Evolutionary conservation across 2,329 filamentous ascomycete genomes (phyloP).

Genomic region (Biscogniauxia sp.): DNA sequence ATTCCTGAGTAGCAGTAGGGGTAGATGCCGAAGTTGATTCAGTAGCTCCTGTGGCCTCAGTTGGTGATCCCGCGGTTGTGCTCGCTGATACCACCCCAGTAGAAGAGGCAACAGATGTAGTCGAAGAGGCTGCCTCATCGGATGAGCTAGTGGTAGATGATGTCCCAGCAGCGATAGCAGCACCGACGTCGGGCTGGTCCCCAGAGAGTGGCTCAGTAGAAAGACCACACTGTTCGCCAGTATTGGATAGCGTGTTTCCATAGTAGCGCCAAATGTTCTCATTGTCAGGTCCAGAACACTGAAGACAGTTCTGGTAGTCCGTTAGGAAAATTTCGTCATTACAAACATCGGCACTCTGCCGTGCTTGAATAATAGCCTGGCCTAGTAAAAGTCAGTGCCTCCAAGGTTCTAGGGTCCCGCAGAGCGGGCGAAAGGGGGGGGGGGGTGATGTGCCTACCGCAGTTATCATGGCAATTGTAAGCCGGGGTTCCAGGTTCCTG

Average conservation of each 20-base stretch:
- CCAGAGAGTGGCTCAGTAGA: slow-evolving; percentile 20
- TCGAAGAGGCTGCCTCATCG: slow-evolving; percentile 5
- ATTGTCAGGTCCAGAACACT: slow-evolving; percentile 39
- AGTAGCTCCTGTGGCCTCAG: neutral
- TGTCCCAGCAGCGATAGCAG: slow-evolving; percentile 14
- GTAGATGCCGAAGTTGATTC: neutral
- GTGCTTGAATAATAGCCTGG: slow-evolving; percentile 36
- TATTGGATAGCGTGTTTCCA: slow-evolving; percentile 33
- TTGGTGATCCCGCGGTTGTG: slow-evolving; percentile 2
- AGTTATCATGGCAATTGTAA: slow-evolving; percentile 50
- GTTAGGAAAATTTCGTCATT: slow-evolving; percentile 38
- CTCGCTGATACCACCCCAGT: slow-evolving; percentile 4
- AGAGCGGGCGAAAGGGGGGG: too few relatives aligned
- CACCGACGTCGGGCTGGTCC: slow-evolving; percentile 18
- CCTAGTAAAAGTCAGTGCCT: slow-evolving; percentile 15
- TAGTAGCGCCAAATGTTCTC: slow-evolving; percentile 46
- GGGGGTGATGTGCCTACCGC: slow-evolving; percentile 42
- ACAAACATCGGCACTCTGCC: slow-evolving; percentile 35
- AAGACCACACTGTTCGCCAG: slow-evolving; percentile 33
- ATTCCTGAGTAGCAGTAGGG: neutral
- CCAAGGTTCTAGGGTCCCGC: slow-evolving; percentile 1
- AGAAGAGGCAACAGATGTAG: neutral
- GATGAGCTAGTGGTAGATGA: slow-evolving; percentile 1
- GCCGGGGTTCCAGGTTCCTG: slow-evolving; percentile 43
- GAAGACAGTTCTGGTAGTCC: slow-evolving; percentile 43